Evolutionary conservation across 2,329 filamentous ascomycete genomes (phyloP).

Genomic region (Phialophora expanda): DNA sequence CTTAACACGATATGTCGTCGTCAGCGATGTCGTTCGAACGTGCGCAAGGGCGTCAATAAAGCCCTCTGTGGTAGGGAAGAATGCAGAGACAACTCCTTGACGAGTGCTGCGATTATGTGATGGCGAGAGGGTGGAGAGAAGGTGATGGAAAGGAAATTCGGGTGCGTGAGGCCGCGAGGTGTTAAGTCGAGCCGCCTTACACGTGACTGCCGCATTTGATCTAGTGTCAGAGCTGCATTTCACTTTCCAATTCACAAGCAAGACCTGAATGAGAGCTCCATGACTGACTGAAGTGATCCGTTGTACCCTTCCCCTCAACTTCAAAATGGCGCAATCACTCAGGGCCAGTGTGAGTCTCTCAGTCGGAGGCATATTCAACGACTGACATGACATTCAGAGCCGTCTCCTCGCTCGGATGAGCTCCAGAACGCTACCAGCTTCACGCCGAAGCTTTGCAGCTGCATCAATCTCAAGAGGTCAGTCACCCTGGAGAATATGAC

Average conservation of each 20-base stretch:
- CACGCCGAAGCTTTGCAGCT: constrained; percentile 66
- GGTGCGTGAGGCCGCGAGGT: constrained; percentile 1
- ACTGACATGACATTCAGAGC: constrained; percentile 55
- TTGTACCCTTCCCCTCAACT: background rate
- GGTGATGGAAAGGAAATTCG: constrained; percentile 22
- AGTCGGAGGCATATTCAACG: constrained; percentile 12
- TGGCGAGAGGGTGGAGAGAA: constrained; percentile 27
- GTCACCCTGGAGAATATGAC: constrained; percentile 37
- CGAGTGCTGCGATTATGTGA: constrained; percentile 29
- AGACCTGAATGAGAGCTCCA: background rate
- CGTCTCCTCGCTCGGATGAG: constrained; percentile 64
- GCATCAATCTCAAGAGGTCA: constrained; percentile 66
- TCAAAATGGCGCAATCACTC: constrained; percentile 61
- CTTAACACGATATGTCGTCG: constrained; percentile 47
- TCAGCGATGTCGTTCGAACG: constrained; percentile 43
- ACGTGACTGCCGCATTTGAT: background rate
- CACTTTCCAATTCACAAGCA: background rate
- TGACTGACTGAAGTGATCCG: background rate
- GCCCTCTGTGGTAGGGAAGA: constrained; percentile 1
- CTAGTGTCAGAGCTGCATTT: background rate
- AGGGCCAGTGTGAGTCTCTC: constrained; percentile 61
- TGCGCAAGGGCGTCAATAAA: constrained; percentile 12
- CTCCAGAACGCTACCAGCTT: constrained; percentile 46
- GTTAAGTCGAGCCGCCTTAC: background rate
- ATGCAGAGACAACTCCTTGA: constrained; percentile 27